Percentiles rank a stretch among this genome's conserved stretches.
Conservation (phyloP, 2,329 filamentous ascomycete species). For the Elsinoe fawcettii region DNA sequence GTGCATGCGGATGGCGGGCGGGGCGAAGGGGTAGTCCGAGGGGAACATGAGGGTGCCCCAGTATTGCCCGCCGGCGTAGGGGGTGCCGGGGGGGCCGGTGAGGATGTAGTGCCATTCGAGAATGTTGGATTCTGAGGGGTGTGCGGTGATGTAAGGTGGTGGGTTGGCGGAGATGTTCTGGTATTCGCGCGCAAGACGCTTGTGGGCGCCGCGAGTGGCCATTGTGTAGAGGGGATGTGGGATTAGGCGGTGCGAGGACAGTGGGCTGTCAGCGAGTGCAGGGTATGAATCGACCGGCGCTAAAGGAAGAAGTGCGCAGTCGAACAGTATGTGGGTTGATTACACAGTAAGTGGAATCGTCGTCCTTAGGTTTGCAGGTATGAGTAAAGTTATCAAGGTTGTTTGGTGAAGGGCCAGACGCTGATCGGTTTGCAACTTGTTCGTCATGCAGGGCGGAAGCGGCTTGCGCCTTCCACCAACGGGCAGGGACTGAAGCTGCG, state of each 20-base stretch:
- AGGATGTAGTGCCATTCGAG: conserved; percentile 53
- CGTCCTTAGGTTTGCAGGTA: neutral
- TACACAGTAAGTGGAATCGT: neutral
- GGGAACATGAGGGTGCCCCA: conserved; percentile 97
- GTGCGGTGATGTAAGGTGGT: conserved; percentile 28
- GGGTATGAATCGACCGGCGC: too few relatives aligned
- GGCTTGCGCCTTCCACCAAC: neutral
- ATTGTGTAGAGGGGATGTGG: conserved; percentile 20
- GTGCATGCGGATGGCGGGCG: conserved; percentile 97
- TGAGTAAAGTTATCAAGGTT: neutral
- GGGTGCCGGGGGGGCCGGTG: conserved; percentile 86
- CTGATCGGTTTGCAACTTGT: neutral
- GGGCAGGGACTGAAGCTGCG: neutral
- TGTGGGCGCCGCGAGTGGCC: conserved; percentile 34
- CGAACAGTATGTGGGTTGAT: too few relatives aligned
- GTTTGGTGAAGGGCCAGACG: neutral
- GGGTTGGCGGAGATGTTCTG: conserved; percentile 30
- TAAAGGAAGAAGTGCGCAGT: too few relatives aligned
- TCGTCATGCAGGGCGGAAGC: neutral
- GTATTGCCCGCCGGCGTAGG: conserved; percentile 91
- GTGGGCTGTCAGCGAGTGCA: neutral
- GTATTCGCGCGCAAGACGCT: conserved; percentile 33
- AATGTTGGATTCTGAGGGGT: conserved; percentile 30
- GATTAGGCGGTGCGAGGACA: neutral
- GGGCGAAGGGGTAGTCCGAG: conserved; percentile 92